Evolutionary conservation across 139 green algal genomes (phyloP), one percentile per base, ranked within the genome.

Genomic region (Ettlia oleoabundans): DNA sequence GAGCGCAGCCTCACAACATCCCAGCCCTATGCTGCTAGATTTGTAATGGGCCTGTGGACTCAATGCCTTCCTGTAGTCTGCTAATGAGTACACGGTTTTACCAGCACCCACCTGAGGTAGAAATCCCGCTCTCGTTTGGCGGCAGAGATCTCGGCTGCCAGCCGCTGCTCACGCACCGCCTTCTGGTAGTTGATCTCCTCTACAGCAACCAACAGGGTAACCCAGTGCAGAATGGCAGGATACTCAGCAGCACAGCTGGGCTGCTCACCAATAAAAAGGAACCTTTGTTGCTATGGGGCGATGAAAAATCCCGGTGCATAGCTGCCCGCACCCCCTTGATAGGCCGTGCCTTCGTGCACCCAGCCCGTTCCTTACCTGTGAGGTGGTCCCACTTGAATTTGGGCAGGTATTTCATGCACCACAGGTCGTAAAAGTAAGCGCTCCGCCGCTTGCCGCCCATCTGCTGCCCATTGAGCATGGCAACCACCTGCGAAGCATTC

Each of bases 341-440:
- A 58, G 15, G 13, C 47, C 28, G 62, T 24, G 19, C 15, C n/a
- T 69, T 35, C 62, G 9, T 19, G 62, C 33, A 40, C 37, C 37
- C 37, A 7, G 33, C 1, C 24, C 47, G 22, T 21, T 63, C 32
- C 63, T n/a, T n/a, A 83, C 78, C 78, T 28, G 94, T 99, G 2
- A 99, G 86, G 58, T 98, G 86, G 77, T 99, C 95, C 94, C 96
- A 98, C 83, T 98, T 98, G 87, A 98, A 98, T 55, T 96, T 96
- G 15, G 92, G 89, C 28, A 98, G 90, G 85, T 98, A 98, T 88
- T 98, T 98, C 22, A 98, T 86, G 66, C 68, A 90, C 96, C 96
- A 99, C 7, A 99, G 92, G 88, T 99, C 96, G 77, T 92, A 97
- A 76, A 93, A 89, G 89, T 98, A 96, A 4, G 91, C 90, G 33